Evolutionary conservation across 768 basidiomycete genomes (phyloP).

Genomic region (Naganishia vishniacii): DNA sequence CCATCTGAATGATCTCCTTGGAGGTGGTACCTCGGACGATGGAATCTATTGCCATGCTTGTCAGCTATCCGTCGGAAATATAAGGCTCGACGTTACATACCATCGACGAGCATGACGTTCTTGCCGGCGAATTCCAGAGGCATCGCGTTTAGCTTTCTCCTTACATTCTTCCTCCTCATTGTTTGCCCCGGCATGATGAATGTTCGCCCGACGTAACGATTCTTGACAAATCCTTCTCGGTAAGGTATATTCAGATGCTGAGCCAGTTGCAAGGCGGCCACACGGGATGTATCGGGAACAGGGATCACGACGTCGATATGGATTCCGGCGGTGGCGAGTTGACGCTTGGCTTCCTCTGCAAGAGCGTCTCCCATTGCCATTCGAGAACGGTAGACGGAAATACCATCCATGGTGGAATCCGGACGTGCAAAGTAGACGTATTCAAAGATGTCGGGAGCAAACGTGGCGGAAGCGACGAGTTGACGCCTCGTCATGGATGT

Average conservation of each 20-base stretch:
- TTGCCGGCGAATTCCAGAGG: constrained; percentile 89
- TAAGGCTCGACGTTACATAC: constrained; percentile 52
- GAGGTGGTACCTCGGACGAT: constrained; percentile 98
- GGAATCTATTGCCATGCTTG: constrained; percentile 62
- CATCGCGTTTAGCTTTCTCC: constrained; percentile 96
- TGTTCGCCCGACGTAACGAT: constrained; percentile 93
- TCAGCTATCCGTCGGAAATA: constrained; percentile 2
- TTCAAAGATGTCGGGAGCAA: constrained; percentile 98
- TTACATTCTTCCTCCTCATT: constrained; percentile 91
- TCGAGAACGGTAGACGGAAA: constrained; percentile 92
- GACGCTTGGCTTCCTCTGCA: constrained; percentile 73
- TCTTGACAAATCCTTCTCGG: constrained; percentile 97
- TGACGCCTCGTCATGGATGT: constrained; percentile 67
- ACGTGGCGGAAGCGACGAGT: constrained; percentile 61
- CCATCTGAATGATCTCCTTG: constrained; percentile 98
- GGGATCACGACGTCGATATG: constrained; percentile 92
- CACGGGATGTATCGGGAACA: constrained; percentile 92
- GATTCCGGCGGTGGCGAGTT: constrained; percentile 55
- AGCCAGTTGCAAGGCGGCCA: constrained; percentile 90
- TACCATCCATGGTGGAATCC: constrained; percentile 92
- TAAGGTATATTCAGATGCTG: constrained; percentile 85
- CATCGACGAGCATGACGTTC: constrained; percentile 91
- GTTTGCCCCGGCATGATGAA: constrained; percentile 99
- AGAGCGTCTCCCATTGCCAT: constrained; percentile 99
- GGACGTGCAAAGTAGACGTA: constrained; percentile 97